Evolutionary conservation across 164 flowering plant species (phyloP), one percentile per base, ranked within the genome.

Genomic region (Macadamia tetraphylla): DNA sequence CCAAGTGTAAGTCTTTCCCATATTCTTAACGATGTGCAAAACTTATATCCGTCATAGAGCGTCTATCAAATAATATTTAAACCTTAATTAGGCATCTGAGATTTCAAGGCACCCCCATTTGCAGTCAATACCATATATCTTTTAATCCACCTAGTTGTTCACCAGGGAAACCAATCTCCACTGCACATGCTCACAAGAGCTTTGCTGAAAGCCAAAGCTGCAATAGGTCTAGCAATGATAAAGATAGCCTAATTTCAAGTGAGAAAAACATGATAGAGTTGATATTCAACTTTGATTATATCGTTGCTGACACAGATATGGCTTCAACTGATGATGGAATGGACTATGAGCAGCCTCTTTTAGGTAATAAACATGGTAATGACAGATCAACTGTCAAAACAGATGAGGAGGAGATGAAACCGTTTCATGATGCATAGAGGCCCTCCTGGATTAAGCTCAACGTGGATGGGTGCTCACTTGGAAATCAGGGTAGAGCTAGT

Each of bases 171-270:
- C n/a, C n/a, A n/a, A n/a, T n/a, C n/a, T n/a, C n/a, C n/a, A n/a
- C n/a, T n/a, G n/a, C n/a, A n/a, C 81, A 77, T 58, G 73, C 70
- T 69, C 78, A 89, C 51, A 89, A 71, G 70, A 79, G 59, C 72
- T 84, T 82, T 90, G 86, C 81, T 72, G 92, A 86, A 73, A 92
- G 96, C 83, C 94, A 87, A 79, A 85, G 77, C 75, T 90, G 97
- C 72, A 88, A 79, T 73, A 82, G 94, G 68, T 87, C 98, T 58
- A 76, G 85, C 74, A 90, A 92, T 71, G 99, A 92, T 63, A 87
- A 73, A 76, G 97, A 88, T 32, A 87, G 94, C 76, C 75, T 88
- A 46, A 74, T 75, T 64, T 85, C 88, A 49, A 81, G 81, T 77
- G 97, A 86, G 56, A 88, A 76, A 71, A 83, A 75, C 73, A 74